Percentiles rank a stretch among this genome's conserved stretches.
These are phyloP conservation scores for Chenopodium formosanum DNA, from an alignment of 148 eudicot species.

Conservation along the genomic window DNA sequence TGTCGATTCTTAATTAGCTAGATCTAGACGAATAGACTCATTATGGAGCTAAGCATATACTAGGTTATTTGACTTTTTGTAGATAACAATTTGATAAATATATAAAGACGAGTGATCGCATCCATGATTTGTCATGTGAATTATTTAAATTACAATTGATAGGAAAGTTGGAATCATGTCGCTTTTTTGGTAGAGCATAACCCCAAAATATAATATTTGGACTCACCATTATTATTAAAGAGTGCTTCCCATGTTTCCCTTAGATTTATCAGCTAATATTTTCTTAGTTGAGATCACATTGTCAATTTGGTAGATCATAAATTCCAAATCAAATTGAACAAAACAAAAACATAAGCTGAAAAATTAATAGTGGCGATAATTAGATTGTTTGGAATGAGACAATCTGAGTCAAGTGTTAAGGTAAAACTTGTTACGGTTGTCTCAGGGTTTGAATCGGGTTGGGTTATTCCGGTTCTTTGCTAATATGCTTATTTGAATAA, in stretches of 20 bases:
- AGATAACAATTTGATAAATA: not conserved
- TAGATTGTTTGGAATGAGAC: too few relatives aligned
- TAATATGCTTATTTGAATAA: too few relatives aligned
- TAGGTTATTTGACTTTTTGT: not conserved
- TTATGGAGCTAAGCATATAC: too few relatives aligned
- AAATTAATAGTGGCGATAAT: too few relatives aligned
- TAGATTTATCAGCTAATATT: not conserved
- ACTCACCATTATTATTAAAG: not conserved
- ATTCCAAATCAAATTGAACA: not conserved
- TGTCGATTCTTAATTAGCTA: too few relatives aligned
- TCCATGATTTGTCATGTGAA: not conserved
- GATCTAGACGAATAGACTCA: too few relatives aligned
- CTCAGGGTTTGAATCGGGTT: too few relatives aligned
- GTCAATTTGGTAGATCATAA: conserved; percentile 7
- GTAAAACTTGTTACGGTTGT: too few relatives aligned
- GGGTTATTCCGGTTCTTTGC: too few relatives aligned
- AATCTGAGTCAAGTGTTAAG: too few relatives aligned
- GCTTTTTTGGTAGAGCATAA: conserved; percentile 3
- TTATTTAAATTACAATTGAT: not conserved
- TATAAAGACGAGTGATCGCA: not conserved
- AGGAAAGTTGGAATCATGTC: not conserved
- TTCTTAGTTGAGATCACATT: conserved; percentile 24
- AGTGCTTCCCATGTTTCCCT: conserved; percentile 25
- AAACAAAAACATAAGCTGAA: not conserved
- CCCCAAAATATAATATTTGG: not conserved